A percentile compares a stretch with the other conserved stretches of the same genome.
These are phyloP conservation scores for Neonothopanus nambi DNA, from an alignment of 1,284 basidiomycete genomes.

Conservation along the genomic window DNA sequence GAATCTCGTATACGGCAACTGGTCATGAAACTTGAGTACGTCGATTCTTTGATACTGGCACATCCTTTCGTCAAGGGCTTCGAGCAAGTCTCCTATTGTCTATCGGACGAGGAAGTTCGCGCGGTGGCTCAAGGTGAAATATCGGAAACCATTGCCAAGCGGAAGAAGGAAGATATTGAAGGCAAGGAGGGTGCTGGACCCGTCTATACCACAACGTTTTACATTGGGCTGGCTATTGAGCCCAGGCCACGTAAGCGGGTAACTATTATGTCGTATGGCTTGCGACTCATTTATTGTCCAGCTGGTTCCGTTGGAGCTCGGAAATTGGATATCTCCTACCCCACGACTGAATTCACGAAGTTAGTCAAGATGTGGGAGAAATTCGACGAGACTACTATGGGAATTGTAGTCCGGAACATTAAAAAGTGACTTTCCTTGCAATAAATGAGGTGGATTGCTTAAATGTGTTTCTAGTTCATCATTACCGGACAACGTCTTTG, in stretches of 20 bases:
- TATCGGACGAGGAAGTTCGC: constrained; percentile 85
- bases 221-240: constrained; percentile 93
- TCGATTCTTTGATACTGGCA: constrained; percentile 87
- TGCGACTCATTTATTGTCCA: constrained; percentile 32
- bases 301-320: constrained; percentile 72
- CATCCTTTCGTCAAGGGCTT: constrained; percentile 97
- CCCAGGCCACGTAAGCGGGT: constrained; percentile 78
- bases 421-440: constrained; percentile 62
- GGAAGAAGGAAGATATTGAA: constrained; percentile 81
- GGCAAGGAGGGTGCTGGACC: constrained; percentile 75
- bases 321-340: constrained; percentile 94
- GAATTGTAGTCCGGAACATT: constrained; percentile 91
- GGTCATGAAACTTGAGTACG: constrained; percentile 96
- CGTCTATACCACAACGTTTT: constrained; percentile 94
- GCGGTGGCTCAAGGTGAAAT: constrained; percentile 90
- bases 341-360: constrained; percentile 95
- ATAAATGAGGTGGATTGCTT: constrained; percentile 16
- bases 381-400: constrained; percentile 92
- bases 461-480: constrained; percentile 47
- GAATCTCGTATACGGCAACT: constrained; percentile 95
- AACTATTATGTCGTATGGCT: constrained; percentile 17
- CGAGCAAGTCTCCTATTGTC: constrained; percentile 83
- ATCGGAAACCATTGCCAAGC: constrained; percentile 67
- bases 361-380: constrained; percentile 96
- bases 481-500: constrained; percentile 84